These are phyloP conservation scores for Botrytis cinerea DNA, from an alignment of 2,329 filamentous ascomycete species.

Conservation along the genomic window DNA sequence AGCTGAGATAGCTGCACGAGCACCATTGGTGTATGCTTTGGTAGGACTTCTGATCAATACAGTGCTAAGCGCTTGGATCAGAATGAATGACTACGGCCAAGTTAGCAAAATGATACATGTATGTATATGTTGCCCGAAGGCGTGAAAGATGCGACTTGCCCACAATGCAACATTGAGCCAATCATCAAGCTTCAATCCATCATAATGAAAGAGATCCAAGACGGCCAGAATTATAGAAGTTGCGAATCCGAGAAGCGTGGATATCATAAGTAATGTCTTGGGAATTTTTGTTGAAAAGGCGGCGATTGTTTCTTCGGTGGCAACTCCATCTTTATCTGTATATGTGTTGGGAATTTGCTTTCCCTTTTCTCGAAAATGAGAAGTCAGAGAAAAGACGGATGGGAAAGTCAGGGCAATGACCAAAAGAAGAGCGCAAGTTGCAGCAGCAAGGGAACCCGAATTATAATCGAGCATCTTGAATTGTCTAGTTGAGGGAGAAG, in stretches of 20 bases:
- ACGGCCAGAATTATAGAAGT: slow-evolving; percentile 59
- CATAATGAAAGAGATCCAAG: slow-evolving; percentile 48
- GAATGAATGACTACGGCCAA: slow-evolving; percentile 49
- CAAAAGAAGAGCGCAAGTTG: slow-evolving; percentile 41
- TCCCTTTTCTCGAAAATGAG: slow-evolving; percentile 41
- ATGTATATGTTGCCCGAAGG: neutral
- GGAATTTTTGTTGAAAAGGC: slow-evolving; percentile 62
- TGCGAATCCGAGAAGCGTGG: slow-evolving; percentile 55
- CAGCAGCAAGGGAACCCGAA: slow-evolving; percentile 35
- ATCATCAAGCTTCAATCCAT: slow-evolving; percentile 52
- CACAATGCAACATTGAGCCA: slow-evolving; percentile 63
- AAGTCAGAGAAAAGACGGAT: slow-evolving; percentile 42
- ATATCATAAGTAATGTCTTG: slow-evolving; percentile 55
- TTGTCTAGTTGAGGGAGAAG: neutral
- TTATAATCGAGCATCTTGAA: slow-evolving; percentile 58
- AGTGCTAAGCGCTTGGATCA: slow-evolving; percentile 54
- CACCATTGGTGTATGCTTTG: slow-evolving; percentile 54
- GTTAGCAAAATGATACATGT: slow-evolving; percentile 28
- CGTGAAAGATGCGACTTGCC: slow-evolving; percentile 54
- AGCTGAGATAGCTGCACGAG: slow-evolving; percentile 53
- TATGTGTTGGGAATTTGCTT: slow-evolving; percentile 52
- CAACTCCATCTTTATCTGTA: slow-evolving; percentile 68
- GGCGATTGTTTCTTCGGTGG: slow-evolving; percentile 62
- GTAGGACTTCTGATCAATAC: slow-evolving; percentile 53
- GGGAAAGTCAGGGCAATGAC: slow-evolving; percentile 45